Evolutionary conservation across 805 yeast species (phyloP), one percentile per base, ranked within the genome.

Genomic region (Saturnispora quitensis): DNA sequence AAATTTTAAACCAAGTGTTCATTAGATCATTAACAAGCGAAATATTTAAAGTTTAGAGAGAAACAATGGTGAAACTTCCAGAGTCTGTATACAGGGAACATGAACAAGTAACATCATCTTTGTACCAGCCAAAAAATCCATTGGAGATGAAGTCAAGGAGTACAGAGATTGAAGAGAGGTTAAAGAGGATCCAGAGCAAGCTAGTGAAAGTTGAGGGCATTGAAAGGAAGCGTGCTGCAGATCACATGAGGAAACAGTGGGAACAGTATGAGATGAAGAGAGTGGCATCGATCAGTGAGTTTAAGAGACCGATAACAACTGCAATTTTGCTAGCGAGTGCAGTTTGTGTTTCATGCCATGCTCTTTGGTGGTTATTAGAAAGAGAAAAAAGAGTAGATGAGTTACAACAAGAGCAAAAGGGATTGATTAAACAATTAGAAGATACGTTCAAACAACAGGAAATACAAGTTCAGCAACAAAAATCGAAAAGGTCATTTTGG

Each of bases 61-160:
- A 76, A 81, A 60, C 81, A 78, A 72, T 82, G 81, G 20, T 43
- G 15, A 27, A 50, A 9, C 35, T 48, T 13, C 43, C 47, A 20
- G 22, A 31, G 8, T 40, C 45, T 2, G 44, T 47, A 15, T 31
- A 40, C 12, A 31, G 34, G 15, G 50, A 47, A 33, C 50, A 47
- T 33, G 27, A 27, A 42, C 18, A 40, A 13, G 36, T 47, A 20
- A 47, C 50, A 6, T 40, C 36, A 20, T 42, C 34, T 10, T 38
- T 45, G 8, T 42, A 36, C 24, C 43, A 43, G 44, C 52, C 53
- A 45, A 22, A 55, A 51, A 18, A 36, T 36, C 54, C 54, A 43
- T 50, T 51, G 40, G 33, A 40, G 28, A 44, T 34, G 38, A 24
- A 33, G 22, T 27, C 28, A 24, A 38, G 24, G 40, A 31, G 40